Evolutionary conservation across 2,329 filamentous ascomycete species (phyloP).

Genomic region (Fusarium pseudocircinatum): DNA sequence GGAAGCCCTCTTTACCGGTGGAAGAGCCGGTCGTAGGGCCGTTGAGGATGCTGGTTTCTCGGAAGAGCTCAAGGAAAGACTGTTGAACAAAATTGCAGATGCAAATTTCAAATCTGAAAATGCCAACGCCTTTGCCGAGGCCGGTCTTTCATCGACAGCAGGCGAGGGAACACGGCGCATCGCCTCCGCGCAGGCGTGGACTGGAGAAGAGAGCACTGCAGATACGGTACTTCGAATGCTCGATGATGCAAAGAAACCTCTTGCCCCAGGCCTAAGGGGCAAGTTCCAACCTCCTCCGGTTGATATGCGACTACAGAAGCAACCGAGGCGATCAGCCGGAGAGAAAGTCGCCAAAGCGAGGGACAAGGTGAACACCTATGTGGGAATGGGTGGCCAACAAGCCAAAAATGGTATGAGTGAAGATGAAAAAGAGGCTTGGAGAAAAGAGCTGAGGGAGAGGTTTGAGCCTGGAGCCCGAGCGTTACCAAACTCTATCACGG

Average conservation of each 20-base stretch:
- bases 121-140: constrained; percentile 58
- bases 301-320: constrained; percentile 60
- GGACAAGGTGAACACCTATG: constrained; percentile 66
- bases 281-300: constrained; percentile 59
- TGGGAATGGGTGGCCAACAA: constrained; percentile 59
- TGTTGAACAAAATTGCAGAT: constrained; percentile 66
- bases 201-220: constrained; percentile 76
- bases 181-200: constrained; percentile 78
- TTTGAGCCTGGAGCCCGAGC: constrained; percentile 78
- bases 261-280: constrained; percentile 61
- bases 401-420: constrained; percentile 67
- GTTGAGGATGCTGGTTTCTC: constrained; percentile 72
- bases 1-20: constrained; percentile 67
- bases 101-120: constrained; percentile 64
- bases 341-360: constrained; percentile 63
- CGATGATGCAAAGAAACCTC: constrained; percentile 78
- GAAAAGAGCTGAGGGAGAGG: constrained; percentile 79
- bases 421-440: constrained; percentile 76
- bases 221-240: constrained; percentile 88
- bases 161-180: constrained; percentile 74
- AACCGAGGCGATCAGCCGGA: constrained; percentile 53
- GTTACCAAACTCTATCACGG: constrained; percentile 80
- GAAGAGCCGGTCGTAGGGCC: constrained; percentile 66
- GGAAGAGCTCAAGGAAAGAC: constrained; percentile 67
- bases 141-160: constrained; percentile 63